These are phyloP conservation scores for Monilinia aucupariae DNA, from an alignment of 2,329 filamentous ascomycete species.

Conservation along the genomic window DNA sequence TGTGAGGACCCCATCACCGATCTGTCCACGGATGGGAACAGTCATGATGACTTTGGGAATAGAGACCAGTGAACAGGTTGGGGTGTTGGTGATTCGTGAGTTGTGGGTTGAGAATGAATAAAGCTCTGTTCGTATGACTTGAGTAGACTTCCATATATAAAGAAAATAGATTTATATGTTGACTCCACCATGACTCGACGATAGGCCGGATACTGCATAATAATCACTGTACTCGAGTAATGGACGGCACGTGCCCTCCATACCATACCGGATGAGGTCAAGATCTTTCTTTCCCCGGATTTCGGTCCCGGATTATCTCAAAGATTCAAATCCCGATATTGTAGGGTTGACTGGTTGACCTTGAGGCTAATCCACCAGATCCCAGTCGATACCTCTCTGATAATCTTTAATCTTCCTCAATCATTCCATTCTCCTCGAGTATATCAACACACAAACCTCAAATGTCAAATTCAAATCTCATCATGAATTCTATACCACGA, in stretches of 20 bases:
- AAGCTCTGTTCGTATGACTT: no score
- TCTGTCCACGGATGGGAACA: conserved; percentile 57
- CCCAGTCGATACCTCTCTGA: no score
- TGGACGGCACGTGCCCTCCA: no score
- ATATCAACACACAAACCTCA: not conserved
- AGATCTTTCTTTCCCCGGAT: not conserved
- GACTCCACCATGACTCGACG: not conserved
- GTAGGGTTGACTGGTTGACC: no score
- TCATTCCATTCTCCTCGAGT: not conserved
- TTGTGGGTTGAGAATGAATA: no score
- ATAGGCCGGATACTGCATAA: not conserved
- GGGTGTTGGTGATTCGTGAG: not conserved
- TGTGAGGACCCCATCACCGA: conserved; percentile 63
- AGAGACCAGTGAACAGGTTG: conserved; percentile 50
- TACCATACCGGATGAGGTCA: not conserved
- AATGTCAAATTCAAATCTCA: conserved; percentile 2
- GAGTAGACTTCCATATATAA: no score
- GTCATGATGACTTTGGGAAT: conserved; percentile 60
- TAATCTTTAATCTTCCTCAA: conserved; percentile 2
- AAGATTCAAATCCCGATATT: not conserved
- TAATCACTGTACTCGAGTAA: no score
- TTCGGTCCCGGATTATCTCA: conserved; percentile 11
- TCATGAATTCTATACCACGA: conserved; percentile 23
- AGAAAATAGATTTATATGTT: no score
- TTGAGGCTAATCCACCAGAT: no score